These are phyloP conservation scores for Trametes cinnabarina DNA, from an alignment of 768 basidiomycete genomes.

Conservation along the genomic window DNA sequence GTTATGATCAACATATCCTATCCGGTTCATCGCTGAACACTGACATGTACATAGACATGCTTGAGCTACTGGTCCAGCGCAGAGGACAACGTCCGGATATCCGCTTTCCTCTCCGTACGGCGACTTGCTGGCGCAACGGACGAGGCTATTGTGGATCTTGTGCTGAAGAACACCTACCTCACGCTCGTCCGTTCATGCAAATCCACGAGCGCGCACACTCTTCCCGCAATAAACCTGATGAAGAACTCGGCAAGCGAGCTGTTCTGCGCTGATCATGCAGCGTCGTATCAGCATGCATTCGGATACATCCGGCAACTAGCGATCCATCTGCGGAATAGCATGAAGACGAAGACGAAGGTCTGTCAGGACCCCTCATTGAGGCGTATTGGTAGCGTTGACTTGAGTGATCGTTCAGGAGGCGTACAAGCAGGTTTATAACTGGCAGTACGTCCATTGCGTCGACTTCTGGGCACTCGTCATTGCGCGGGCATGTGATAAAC, in stretches of 20 bases:
- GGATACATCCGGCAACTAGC: constrained; percentile 94
- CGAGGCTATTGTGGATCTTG: constrained; percentile 76
- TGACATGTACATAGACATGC: constrained; percentile 55
- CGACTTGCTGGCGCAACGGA: constrained; percentile 77
- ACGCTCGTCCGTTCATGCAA: constrained; percentile 82
- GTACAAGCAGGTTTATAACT: constrained; percentile 95
- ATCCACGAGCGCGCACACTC: constrained; percentile 78
- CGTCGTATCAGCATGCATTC: constrained; percentile 92
- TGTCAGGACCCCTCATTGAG: no score
- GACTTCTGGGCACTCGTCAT: constrained; percentile 96
- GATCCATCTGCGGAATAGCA: constrained; percentile 86
- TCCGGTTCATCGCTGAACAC: not conserved
- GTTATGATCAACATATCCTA: no score
- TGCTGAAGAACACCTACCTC: constrained; percentile 91
- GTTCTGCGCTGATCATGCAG: constrained; percentile 72
- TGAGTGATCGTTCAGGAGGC: constrained; percentile 57
- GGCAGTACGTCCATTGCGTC: constrained; percentile 94
- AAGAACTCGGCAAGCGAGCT: constrained; percentile 96
- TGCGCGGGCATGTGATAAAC: constrained; percentile 70
- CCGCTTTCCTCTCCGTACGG: constrained; percentile 82
- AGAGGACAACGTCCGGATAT: constrained; percentile 77
- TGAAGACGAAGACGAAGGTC: constrained; percentile 86
- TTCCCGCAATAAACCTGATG: constrained; percentile 93
- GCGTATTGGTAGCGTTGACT: not conserved
- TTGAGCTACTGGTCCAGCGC: constrained; percentile 82